These are phyloP conservation scores for Russula olivacea DNA, from an alignment of 768 basidiomycete species.

Conservation along the genomic window DNA sequence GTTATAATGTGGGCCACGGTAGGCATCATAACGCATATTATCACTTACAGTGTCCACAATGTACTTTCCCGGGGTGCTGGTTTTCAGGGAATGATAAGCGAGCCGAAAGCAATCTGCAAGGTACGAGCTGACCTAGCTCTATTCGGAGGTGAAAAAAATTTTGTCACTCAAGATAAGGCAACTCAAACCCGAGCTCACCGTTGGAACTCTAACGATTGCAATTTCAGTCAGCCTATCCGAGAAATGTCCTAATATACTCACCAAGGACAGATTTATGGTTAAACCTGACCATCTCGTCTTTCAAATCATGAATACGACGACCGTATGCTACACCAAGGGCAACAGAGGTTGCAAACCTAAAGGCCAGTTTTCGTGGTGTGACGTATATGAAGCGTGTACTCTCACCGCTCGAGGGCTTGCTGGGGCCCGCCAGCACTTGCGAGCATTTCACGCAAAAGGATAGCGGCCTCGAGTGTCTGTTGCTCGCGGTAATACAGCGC, in stretches of 20 bases:
- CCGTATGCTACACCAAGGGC: slow-evolving; percentile 10
- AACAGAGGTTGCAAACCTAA: slow-evolving; percentile 15
- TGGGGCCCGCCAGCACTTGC: neutral
- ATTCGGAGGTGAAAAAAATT: neutral
- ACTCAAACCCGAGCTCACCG: neutral
- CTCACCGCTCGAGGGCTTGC: slow-evolving; percentile 9
- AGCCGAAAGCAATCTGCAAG: neutral
- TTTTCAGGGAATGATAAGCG: neutral
- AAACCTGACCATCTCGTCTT: slow-evolving; percentile 8
- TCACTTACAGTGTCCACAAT: slow-evolving; percentile 9
- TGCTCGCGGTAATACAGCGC: slow-evolving; percentile 12
- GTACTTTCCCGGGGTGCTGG: slow-evolving; percentile 6
- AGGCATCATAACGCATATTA: neutral
- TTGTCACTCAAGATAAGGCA: neutral
- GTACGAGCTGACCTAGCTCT: slow-evolving; percentile 1
- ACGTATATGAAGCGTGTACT: neutral
- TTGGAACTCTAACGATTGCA: neutral
- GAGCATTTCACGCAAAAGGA: slow-evolving; percentile 19
- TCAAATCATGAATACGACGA: slow-evolving; percentile 9
- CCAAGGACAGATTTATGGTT: neutral
- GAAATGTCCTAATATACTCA: neutral
- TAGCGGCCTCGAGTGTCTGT: slow-evolving; percentile 12
- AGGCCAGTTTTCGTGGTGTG: neutral
- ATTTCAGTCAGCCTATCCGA: neutral
- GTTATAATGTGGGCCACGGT: neutral